Evolutionary conservation across 164 flowering plant genomes (phyloP), one percentile per base, ranked within the genome.

Genomic region (Nelumbo lutea): DNA sequence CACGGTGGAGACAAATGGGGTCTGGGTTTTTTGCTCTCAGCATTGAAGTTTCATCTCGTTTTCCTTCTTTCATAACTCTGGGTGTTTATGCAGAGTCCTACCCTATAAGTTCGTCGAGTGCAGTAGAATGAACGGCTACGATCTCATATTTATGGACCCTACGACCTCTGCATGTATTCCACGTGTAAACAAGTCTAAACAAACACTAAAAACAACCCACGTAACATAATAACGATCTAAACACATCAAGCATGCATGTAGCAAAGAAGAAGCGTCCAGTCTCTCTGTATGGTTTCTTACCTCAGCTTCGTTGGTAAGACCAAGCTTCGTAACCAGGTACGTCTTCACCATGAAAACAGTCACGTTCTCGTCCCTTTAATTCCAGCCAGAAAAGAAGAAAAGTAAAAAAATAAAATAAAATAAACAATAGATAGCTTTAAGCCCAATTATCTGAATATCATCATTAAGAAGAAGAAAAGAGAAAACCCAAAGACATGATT

Each of bases 251-350:
- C 11, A 50, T 50, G 53, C 2, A 1, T 6, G 11, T 50, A 9
- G 1, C 53, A 50, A 50, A 3, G 53, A 50, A 50, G 53, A 50
- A 50, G 11, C 11, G 11, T 8, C 3, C 53, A 9, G 8, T 8
- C 53, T 50, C 11, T 50, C 14, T 27, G 27, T 11, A 53, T 11
- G 15, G n/a, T 53, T n/a, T 27, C 53, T 76, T 76, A 80, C 83
- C 80, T 77, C 79, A 66, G 71, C 75, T 71, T 77, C 80, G 55
- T 65, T 75, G 72, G 72, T 62, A 70, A 80, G 80, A 42, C 79
- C 83, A 66, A 77, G 80, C 80, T 77, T 80, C 61, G 47, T 68
- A 73, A 75, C 77, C 75, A 80, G 69, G 74, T 80, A 80, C 64
- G 60, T 75, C 69, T 80, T 77, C 41, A 80, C 80, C 75, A 68